Percentiles rank a stretch among this genome's conserved stretches.
These are phyloP conservation scores for Colletotrichum tabaci DNA, from an alignment of 2,329 filamentous ascomycete species.

Conservation along the genomic window DNA sequence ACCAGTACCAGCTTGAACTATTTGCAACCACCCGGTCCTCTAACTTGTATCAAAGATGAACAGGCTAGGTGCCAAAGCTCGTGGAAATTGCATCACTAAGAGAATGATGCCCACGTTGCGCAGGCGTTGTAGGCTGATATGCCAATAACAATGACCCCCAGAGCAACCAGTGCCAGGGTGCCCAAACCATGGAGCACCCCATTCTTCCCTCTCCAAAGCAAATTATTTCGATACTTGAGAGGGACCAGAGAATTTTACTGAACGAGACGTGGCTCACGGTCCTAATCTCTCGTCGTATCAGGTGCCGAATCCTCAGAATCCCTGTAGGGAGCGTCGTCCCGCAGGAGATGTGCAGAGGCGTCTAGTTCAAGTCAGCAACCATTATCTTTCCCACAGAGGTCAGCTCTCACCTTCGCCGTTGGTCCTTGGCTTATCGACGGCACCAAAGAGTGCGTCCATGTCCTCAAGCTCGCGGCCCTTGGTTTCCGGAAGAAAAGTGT, in stretches of 20 bases:
- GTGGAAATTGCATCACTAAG: too few relatives aligned
- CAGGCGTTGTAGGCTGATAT: too few relatives aligned
- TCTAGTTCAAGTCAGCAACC: neutral
- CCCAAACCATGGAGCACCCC: too few relatives aligned
- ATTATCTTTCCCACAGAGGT: neutral
- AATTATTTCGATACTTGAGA: neutral
- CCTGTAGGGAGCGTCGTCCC: neutral
- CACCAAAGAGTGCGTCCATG: constrained; percentile 60
- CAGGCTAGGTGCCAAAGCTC: too few relatives aligned
- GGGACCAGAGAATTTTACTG: neutral
- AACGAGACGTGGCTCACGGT: neutral
- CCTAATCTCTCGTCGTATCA: neutral
- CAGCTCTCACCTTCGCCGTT: constrained; percentile 11
- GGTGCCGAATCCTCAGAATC: neutral
- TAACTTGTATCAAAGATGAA: too few relatives aligned
- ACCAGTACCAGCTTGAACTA: too few relatives aligned
- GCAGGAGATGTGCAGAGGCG: constrained; percentile 12
- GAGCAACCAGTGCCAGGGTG: too few relatives aligned
- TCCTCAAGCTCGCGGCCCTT: constrained; percentile 59
- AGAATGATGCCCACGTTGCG: too few relatives aligned
- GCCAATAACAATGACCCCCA: too few relatives aligned
- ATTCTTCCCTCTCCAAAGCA: too few relatives aligned
- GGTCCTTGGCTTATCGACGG: neutral
- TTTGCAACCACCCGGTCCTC: too few relatives aligned
- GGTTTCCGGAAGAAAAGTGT: constrained; percentile 61